Percentiles rank a stretch among this genome's conserved stretches.
Evolutionary conservation across 2,329 filamentous ascomycete species (phyloP).

Genomic region (Epichloe coenophiala): DNA sequence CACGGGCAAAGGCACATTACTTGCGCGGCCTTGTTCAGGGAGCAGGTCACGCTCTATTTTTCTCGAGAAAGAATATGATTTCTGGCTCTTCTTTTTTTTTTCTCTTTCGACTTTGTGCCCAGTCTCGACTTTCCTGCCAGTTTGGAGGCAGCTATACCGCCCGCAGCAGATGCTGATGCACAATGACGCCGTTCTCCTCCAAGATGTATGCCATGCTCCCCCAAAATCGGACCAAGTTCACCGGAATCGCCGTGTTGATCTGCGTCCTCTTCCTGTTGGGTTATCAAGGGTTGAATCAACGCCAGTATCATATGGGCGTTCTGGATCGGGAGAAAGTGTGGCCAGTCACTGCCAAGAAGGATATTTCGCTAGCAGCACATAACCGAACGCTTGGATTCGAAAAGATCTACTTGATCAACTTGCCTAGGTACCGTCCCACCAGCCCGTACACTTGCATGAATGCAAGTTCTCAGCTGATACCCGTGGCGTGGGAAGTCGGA

Average conservation of each 20-base stretch:
- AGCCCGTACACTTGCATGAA: not conserved
- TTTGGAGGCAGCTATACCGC: too few relatives aligned
- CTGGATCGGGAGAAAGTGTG: not conserved
- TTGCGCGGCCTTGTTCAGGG: too few relatives aligned
- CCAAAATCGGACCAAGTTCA: not conserved
- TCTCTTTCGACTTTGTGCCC: too few relatives aligned
- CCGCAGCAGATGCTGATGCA: too few relatives aligned
- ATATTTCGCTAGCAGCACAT: slow-evolving; percentile 1
- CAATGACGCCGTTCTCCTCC: too few relatives aligned
- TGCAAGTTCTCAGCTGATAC: not conserved
- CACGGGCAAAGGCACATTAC: too few relatives aligned
- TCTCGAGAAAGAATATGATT: too few relatives aligned
- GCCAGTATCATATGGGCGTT: not conserved
- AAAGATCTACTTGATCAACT: slow-evolving; percentile 1
- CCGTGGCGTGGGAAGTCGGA: not conserved
- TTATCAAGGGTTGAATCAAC: not conserved
- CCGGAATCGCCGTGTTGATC: not conserved
- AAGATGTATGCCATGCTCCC: not conserved
- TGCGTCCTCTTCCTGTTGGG: not conserved
- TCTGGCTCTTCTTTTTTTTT: too few relatives aligned
- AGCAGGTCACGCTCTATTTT: too few relatives aligned
- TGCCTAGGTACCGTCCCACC: not conserved
- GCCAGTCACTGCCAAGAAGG: not conserved
- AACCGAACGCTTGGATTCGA: slow-evolving; percentile 2
- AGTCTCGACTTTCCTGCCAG: too few relatives aligned